phyloP scores from a whole-genome alignment of 1,284 basidiomycete genomes.

The Naganishia albida region DNA sequence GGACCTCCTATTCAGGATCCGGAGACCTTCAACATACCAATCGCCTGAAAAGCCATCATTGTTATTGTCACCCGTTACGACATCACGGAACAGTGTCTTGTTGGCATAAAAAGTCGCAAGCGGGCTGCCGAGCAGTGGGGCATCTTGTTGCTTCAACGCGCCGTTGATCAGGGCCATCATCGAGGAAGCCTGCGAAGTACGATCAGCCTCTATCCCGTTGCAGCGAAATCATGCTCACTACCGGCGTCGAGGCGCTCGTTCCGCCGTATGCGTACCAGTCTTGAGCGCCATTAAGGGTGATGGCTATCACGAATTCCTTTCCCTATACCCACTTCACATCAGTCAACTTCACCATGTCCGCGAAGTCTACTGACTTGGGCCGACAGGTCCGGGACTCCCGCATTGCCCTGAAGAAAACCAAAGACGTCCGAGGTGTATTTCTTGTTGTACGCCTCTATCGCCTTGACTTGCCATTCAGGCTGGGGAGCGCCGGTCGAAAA shows the following conservation, averaged over 20 bases:
- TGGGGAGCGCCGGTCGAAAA: conserved; percentile 5
- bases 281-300: conserved; percentile 3
- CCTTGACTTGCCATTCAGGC: conserved; percentile 10
- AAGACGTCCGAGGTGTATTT: conserved; percentile 4
- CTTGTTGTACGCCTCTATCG: neutral
- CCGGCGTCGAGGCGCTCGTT: conserved; percentile 17
- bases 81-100: conserved; percentile 16
- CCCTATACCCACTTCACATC: neutral
- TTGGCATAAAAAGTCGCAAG: conserved; percentile 16
- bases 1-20: neutral
- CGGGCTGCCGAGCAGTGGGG: conserved; percentile 9
- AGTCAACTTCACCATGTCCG: neutral
- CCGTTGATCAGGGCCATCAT: conserved; percentile 16
- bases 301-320: conserved; percentile 23
- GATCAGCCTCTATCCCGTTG: neutral
- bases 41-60: conserved; percentile 20
- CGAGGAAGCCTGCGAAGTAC: neutral
- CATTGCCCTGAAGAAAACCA: conserved; percentile 8
- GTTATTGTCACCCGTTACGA: conserved; percentile 13
- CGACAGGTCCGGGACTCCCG: conserved; percentile 14
- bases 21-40: neutral
- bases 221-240: neutral
- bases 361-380: conserved; percentile 1
- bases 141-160: conserved; percentile 3
- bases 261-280: conserved; percentile 19